Evolutionary conservation across 129 eudicot species (phyloP).

Genomic region (Escallonia herrerae): DNA sequence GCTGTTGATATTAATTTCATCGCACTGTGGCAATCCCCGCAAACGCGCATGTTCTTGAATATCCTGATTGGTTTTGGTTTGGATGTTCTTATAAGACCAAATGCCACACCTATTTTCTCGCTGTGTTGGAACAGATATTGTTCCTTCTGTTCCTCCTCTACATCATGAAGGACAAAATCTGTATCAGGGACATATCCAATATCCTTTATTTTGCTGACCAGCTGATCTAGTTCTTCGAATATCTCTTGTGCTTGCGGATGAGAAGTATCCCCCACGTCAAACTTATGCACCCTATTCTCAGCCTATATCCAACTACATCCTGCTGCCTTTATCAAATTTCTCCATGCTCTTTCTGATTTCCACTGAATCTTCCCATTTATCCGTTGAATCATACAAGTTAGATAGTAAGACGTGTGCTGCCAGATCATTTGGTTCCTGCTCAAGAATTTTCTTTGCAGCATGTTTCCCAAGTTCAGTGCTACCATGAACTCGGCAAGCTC

Average conservation of each 20-base stretch:
- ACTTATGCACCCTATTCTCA: conserved; percentile 8
- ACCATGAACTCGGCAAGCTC: conserved; percentile 16
- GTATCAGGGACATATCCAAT: conserved; percentile 18
- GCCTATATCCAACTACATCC: conserved; percentile 17
- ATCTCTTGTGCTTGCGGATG: conserved; percentile 7
- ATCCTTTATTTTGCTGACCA: conserved; percentile 6
- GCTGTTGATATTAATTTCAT: conserved; percentile 13
- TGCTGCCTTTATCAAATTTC: conserved; percentile 13
- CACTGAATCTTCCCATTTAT: conserved; percentile 12
- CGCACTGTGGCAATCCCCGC: conserved; percentile 19
- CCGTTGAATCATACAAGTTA: conserved; percentile 12
- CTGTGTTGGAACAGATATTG: conserved; percentile 14
- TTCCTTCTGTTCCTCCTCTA: conserved; percentile 18
- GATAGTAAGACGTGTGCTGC: conserved; percentile 5
- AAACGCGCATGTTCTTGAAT: conserved; percentile 18
- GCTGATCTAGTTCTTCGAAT: conserved; percentile 1
- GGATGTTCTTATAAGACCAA: conserved; percentile 20
- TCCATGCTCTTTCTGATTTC: conserved; percentile 12
- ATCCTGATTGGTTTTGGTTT: conserved; percentile 13
- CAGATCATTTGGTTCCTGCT: conserved; percentile 6
- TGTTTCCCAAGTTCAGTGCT: conserved; percentile 7
- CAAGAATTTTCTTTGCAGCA: conserved; percentile 10
- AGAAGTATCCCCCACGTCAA: conserved; percentile 11
- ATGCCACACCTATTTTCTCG: conserved; percentile 20
- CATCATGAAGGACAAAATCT: conserved; percentile 8